These are phyloP conservation scores for Goffeauzyma gilvescens DNA, from an alignment of 768 basidiomycete genomes.

Conservation along the genomic window DNA sequence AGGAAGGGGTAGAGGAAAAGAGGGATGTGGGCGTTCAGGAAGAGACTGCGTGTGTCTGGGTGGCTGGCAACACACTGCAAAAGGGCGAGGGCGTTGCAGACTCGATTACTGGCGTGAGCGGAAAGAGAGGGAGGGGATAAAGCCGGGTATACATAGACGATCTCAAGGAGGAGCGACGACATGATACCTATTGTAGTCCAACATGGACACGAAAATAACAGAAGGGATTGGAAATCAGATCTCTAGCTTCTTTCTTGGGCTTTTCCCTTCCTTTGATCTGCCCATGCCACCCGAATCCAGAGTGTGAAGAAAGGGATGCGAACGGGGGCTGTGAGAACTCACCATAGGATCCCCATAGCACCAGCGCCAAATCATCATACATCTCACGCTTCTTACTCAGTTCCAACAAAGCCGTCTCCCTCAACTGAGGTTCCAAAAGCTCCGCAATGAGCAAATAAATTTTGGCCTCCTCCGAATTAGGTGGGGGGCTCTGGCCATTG, in stretches of 20 bases:
- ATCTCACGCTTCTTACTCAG: slow-evolving; percentile 97
- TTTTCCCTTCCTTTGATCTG: too few relatives aligned
- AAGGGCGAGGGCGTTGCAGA: slow-evolving; percentile 94
- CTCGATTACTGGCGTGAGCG: slow-evolving; percentile 92
- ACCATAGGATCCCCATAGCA: slow-evolving; percentile 98
- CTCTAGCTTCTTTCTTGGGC: background rate
- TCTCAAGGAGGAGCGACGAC: slow-evolving; percentile 91
- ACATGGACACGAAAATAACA: background rate
- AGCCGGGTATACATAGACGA: slow-evolving; percentile 91
- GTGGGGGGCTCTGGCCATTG: slow-evolving; percentile 21
- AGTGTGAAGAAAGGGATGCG: too few relatives aligned
- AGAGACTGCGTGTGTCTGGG: slow-evolving; percentile 81
- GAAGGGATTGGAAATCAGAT: background rate
- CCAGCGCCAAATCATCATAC: slow-evolving; percentile 91
- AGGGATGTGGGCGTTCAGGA: slow-evolving; percentile 91
- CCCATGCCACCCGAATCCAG: slow-evolving; percentile 1
- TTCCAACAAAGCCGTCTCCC: slow-evolving; percentile 80
- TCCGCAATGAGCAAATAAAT: slow-evolving; percentile 66
- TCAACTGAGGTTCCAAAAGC: slow-evolving; percentile 39
- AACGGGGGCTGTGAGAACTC: too few relatives aligned
- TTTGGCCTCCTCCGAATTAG: slow-evolving; percentile 46
- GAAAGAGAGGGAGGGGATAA: slow-evolving; percentile 88
- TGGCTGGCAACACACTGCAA: slow-evolving; percentile 97
- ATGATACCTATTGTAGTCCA: slow-evolving; percentile 55
- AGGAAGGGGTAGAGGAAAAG: slow-evolving; percentile 90